Evolutionary conservation across 2,329 filamentous ascomycete genomes (phyloP).

Genomic region (Plenodomus tracheiphilus): DNA sequence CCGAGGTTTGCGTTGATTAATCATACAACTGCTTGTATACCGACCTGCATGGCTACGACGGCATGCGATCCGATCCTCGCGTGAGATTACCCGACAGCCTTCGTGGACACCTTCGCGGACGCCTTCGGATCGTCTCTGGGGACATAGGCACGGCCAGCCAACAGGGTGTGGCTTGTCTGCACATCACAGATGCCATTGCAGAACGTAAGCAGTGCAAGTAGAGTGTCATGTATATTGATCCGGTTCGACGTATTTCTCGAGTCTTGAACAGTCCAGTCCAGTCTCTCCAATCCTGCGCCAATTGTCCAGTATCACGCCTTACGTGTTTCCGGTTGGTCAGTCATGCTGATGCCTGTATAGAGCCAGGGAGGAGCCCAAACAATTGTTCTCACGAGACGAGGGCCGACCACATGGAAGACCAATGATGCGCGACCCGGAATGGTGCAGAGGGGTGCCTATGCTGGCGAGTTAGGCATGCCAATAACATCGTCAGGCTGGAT

Average conservation of each 20-base stretch:
- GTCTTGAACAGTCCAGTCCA: slow-evolving; percentile 10
- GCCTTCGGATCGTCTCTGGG: slow-evolving; percentile 10
- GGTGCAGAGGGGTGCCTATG: slow-evolving; percentile 8
- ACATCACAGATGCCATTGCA: slow-evolving; percentile 13
- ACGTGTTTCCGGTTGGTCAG: too few relatives aligned
- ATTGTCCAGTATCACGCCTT: too few relatives aligned
- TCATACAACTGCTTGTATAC: slow-evolving; percentile 5
- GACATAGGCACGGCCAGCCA: slow-evolving; percentile 3
- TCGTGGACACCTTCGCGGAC: slow-evolving; percentile 6
- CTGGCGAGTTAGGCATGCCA: slow-evolving; percentile 11
- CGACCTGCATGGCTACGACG: slow-evolving; percentile 23
- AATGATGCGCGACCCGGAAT: too few relatives aligned
- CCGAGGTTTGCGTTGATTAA: not conserved
- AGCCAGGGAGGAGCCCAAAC: too few relatives aligned
- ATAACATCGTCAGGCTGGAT: slow-evolving; percentile 15
- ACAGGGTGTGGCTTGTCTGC: slow-evolving; percentile 14
- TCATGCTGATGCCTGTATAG: too few relatives aligned
- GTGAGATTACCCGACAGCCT: slow-evolving; percentile 15
- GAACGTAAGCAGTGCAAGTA: slow-evolving; percentile 15
- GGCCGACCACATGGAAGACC: too few relatives aligned
- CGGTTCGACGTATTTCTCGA: too few relatives aligned
- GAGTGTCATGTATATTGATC: too few relatives aligned
- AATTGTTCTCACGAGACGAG: too few relatives aligned
- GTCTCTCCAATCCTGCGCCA: too few relatives aligned
- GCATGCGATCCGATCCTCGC: slow-evolving; percentile 14